These are phyloP conservation scores for Tirmania nivea DNA, from an alignment of 495 filamentous ascomycete genomes.

Conservation along the genomic window DNA sequence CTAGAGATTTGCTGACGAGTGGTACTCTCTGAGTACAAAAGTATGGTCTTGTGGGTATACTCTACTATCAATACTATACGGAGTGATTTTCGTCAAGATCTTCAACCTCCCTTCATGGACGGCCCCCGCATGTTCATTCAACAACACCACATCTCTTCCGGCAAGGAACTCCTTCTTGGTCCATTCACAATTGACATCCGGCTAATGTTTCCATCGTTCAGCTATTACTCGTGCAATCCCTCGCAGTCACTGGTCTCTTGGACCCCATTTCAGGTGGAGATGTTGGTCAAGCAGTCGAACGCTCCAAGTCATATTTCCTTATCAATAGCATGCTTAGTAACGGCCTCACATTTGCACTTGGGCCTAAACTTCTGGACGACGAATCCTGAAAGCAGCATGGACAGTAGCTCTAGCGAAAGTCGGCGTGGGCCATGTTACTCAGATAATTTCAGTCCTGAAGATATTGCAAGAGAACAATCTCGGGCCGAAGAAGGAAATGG, in stretches of 20 bases:
- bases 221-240: slow-evolving; percentile 22
- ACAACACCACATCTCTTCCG: slow-evolving; percentile 55
- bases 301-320: slow-evolving; percentile 52
- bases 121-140: slow-evolving; percentile 46
- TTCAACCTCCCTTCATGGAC: slow-evolving; percentile 44
- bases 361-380: slow-evolving; percentile 35
- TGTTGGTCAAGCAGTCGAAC: slow-evolving; percentile 28
- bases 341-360: slow-evolving; percentile 40
- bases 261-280: neutral
- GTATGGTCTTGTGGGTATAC: slow-evolving; percentile 40
- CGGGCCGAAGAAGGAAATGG: slow-evolving; percentile 10
- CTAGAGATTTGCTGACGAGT: no score
- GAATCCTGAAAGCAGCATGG: slow-evolving; percentile 12
- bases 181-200: slow-evolving; percentile 41
- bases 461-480: no score
- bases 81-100: slow-evolving; percentile 23
- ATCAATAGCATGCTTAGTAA: slow-evolving; percentile 41
- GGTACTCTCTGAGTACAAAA: no score
- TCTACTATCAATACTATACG: slow-evolving; percentile 31
- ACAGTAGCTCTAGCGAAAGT: no score
- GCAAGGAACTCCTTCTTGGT: slow-evolving; percentile 16
- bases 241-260: neutral
- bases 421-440: no score
- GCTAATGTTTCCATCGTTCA: slow-evolving; percentile 41
- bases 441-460: no score